A percentile compares a stretch with the other conserved stretches of the same genome.
These are phyloP conservation scores for Nakazawaea pomicola DNA, from an alignment of 805 yeast genomes.

Conservation along the genomic window DNA sequence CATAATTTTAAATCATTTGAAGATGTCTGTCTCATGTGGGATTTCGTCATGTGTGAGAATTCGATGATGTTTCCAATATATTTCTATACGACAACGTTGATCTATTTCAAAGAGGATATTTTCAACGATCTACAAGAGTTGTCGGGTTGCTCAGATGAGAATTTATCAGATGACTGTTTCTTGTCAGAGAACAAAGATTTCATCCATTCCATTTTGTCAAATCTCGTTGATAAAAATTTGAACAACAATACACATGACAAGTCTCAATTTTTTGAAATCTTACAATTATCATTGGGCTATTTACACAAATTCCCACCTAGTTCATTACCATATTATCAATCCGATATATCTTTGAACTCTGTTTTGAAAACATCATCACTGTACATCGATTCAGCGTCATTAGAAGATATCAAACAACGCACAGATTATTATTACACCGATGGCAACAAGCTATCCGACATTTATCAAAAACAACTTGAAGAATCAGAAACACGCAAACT, in stretches of 20 bases:
- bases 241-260: constrained; percentile 16
- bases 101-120: constrained; percentile 40
- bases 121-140: constrained; percentile 27
- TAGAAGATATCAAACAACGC: neutral
- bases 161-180: constrained; percentile 20
- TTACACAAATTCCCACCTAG: constrained; percentile 13
- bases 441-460: neutral
- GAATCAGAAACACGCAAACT: neutral
- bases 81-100: constrained; percentile 53
- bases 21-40: constrained; percentile 61
- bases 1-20: constrained; percentile 47
- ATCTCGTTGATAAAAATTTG: constrained; percentile 22
- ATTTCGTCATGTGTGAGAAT: constrained; percentile 52
- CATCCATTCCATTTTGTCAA: constrained; percentile 23
- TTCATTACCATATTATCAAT: constrained; percentile 12
- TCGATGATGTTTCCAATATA: constrained; percentile 53
- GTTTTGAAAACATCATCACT: constrained; percentile 15
- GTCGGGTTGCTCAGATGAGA: constrained; percentile 19
- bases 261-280: constrained; percentile 21
- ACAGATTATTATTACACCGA: neutral
- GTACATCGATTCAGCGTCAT: neutral
- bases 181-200: constrained; percentile 20
- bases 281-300: constrained; percentile 18
- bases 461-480: constrained; percentile 3
- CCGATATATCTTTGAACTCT: constrained; percentile 17